These are phyloP conservation scores for Zea luxurians DNA, from an alignment of 176 grass and related monocot species.

Conservation along the genomic window DNA sequence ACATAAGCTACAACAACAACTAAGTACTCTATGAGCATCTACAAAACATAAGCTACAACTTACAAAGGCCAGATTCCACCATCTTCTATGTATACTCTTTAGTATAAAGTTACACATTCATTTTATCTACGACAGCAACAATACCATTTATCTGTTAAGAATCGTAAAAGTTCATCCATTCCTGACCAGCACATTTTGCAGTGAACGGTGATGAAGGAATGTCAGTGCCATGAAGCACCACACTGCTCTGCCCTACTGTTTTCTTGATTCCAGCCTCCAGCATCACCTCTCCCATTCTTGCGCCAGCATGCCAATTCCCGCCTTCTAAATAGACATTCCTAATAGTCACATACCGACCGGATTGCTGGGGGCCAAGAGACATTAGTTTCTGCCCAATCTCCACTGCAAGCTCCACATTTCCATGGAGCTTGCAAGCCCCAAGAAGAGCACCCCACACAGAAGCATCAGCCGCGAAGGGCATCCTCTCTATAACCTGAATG, in stretches of 20 bases:
- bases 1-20: no score
- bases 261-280: slow-evolving; percentile 60
- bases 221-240: slow-evolving; percentile 23
- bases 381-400: slow-evolving; percentile 52
- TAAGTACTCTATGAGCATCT: no score
- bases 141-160: not conserved
- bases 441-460: slow-evolving; percentile 82
- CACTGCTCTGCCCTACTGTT: slow-evolving; percentile 46
- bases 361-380: slow-evolving; percentile 45
- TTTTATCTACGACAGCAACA: no score
- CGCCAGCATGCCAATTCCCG: slow-evolving; percentile 60
- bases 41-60: no score
- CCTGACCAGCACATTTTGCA: not conserved
- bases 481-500: slow-evolving; percentile 48
- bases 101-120: no score
- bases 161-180: not conserved
- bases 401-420: slow-evolving; percentile 44
- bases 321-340: slow-evolving; percentile 61
- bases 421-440: slow-evolving; percentile 64
- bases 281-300: slow-evolving; percentile 55
- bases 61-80: no score
- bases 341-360: slow-evolving; percentile 50
- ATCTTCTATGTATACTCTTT: no score
- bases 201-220: slow-evolving; percentile 9
- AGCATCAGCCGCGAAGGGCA: slow-evolving; percentile 60